phyloP scores from a whole-genome alignment of 345 rosid species.

The Sisymbrium irio region DNA sequence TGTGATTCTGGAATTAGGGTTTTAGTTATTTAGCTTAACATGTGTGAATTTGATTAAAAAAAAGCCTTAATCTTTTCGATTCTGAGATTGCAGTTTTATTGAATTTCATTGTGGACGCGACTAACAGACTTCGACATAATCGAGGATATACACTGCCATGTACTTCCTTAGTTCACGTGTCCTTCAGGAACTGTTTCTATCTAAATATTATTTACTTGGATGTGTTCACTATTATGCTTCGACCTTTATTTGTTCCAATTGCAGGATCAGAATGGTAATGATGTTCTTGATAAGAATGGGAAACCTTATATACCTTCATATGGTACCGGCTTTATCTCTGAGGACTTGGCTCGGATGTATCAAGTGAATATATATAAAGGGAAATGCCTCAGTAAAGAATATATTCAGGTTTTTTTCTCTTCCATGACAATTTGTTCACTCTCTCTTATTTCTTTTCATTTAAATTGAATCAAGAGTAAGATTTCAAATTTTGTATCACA shows the following conservation, averaged over 20 bases:
- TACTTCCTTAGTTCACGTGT: constrained; percentile 17
- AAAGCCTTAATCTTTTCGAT: too few species aligned
- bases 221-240: neutral
- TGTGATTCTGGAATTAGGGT: too few species aligned
- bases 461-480: neutral
- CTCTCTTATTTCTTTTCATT: neutral
- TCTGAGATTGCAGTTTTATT: too few species aligned
- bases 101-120: too few species aligned
- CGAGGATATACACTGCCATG: constrained; percentile 53
- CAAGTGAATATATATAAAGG: constrained; percentile 39
- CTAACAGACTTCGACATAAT: constrained; percentile 6
- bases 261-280: constrained; percentile 50
- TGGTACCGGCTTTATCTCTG: constrained; percentile 85
- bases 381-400: constrained; percentile 10
- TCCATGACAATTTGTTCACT: neutral
- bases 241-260: constrained; percentile 3
- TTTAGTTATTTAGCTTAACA: too few species aligned
- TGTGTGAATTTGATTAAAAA: too few species aligned
- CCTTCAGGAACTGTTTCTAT: neutral
- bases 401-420: constrained; percentile 6
- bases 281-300: constrained; percentile 38
- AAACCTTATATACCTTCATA: constrained; percentile 54
- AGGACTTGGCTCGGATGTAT: constrained; percentile 72
- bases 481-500: neutral
- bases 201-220: neutral